These are phyloP conservation scores for Saccharomyces pastorianus DNA, from an alignment of 1,139 yeast species.

Conservation along the genomic window DNA sequence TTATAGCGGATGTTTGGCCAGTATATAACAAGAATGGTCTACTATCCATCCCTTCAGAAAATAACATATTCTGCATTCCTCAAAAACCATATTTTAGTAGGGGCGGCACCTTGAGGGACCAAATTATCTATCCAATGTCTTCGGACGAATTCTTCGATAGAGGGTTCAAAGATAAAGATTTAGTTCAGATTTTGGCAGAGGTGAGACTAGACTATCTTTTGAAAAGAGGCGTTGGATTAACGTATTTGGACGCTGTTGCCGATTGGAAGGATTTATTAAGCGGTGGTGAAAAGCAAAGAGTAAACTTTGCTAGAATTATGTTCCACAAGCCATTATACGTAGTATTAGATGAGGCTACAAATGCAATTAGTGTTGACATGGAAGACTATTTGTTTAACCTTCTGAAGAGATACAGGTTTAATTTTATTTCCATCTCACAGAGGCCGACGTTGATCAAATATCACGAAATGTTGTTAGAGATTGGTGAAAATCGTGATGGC, in stretches of 20 bases:
- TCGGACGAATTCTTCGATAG: conserved; percentile 68
- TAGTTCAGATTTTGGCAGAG: conserved; percentile 59
- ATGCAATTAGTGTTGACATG: conserved; percentile 86
- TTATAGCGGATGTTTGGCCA: conserved; percentile 90
- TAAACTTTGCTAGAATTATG: conserved; percentile 80
- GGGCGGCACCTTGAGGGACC: conserved; percentile 78
- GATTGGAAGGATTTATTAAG: conserved; percentile 89
- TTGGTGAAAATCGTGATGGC: conserved; percentile 41
- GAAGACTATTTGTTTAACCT: conserved; percentile 82
- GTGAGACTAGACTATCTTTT: conserved; percentile 77
- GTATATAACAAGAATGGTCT: conserved; percentile 61
- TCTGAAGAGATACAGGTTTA: conserved; percentile 60
- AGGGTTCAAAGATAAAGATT: conserved; percentile 64
- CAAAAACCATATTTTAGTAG: conserved; percentile 72
- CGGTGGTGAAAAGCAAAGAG: conserved; percentile 93
- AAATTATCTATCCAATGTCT: conserved; percentile 75
- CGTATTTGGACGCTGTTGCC: conserved; percentile 40
- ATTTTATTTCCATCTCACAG: conserved; percentile 78
- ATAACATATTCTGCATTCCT: conserved; percentile 67
- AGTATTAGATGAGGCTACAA: conserved; percentile 85
- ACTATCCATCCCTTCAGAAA: conserved; percentile 68
- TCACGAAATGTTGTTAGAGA: conserved; percentile 67
- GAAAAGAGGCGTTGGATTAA: conserved; percentile 35
- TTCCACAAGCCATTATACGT: conserved; percentile 78
- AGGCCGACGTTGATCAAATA: conserved; percentile 79